These are phyloP conservation scores for Neurospora tetraspora DNA, from an alignment of 495 filamentous ascomycete species.

Conservation along the genomic window DNA sequence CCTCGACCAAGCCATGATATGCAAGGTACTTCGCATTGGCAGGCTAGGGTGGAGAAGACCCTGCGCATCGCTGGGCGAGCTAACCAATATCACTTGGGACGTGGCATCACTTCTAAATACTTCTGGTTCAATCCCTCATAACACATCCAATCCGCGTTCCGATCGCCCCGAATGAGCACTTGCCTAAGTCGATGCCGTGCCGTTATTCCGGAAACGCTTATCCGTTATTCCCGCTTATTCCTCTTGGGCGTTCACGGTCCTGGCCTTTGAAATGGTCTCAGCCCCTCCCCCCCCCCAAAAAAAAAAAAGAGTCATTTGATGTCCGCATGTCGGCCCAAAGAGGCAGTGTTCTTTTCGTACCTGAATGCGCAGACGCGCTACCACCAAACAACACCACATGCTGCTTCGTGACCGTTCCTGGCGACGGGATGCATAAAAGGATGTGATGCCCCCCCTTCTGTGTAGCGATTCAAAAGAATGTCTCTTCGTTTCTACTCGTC, in stretches of 20 bases:
- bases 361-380: not conserved
- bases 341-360: not conserved
- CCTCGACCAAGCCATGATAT: not conserved
- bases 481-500: not conserved
- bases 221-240: not conserved
- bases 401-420: not conserved
- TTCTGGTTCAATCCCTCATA: not conserved
- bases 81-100: not conserved
- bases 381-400: not conserved
- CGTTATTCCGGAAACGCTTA: too few species aligned
- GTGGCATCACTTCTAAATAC: not conserved
- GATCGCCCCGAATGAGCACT: not conserved
- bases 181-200: not conserved
- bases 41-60: not conserved
- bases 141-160: not conserved
- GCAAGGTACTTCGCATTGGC: not conserved
- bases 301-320: not conserved
- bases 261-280: not conserved
- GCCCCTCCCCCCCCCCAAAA: not conserved
- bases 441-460: not conserved
- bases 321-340: not conserved
- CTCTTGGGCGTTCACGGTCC: not conserved
- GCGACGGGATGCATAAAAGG: not conserved
- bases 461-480: not conserved
- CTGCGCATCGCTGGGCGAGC: not conserved